Percentiles rank a stretch among this genome's conserved stretches.
phyloP scores from a whole-genome alignment of 495 filamentous ascomycete species.

The Parachaetomium inaequale region DNA sequence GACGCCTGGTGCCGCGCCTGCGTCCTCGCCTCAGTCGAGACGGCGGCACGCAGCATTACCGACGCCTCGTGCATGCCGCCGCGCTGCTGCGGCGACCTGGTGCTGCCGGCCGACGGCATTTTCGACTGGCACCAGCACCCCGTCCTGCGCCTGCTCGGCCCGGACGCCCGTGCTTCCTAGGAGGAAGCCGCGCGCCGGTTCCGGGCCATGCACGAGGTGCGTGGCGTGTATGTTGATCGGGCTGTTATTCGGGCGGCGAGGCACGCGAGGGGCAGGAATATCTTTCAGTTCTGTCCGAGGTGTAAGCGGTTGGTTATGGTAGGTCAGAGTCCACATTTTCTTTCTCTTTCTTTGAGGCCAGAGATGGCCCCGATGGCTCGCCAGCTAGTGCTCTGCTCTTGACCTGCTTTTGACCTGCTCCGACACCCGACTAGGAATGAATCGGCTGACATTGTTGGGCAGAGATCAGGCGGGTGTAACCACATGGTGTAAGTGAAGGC shows the following conservation, averaged over 20 bases:
- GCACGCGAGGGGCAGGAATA: not conserved
- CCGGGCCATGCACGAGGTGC: not conserved
- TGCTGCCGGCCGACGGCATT: not conserved
- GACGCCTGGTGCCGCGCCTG: slow-evolving; percentile 3
- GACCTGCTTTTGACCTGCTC: too few relatives aligned
- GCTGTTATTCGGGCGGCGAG: not conserved
- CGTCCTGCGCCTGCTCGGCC: not conserved
- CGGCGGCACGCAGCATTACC: not conserved
- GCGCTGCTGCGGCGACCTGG: slow-evolving; percentile 1
- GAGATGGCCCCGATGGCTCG: too few relatives aligned
- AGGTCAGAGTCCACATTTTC: too few relatives aligned
- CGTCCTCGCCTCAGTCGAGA: not conserved
- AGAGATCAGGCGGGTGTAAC: slow-evolving; percentile 1
- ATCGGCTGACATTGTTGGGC: too few relatives aligned
- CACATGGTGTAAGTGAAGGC: slow-evolving; percentile 2
- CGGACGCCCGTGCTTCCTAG: not conserved
- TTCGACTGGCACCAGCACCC: not conserved
- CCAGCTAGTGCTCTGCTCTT: too few relatives aligned
- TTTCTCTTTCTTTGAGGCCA: too few relatives aligned
- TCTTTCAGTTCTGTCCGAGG: slow-evolving; percentile 10
- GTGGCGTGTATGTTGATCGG: not conserved
- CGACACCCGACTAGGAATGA: too few relatives aligned
- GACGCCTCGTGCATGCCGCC: slow-evolving; percentile 3
- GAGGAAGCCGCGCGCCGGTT: not conserved
- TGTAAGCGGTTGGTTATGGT: slow-evolving; percentile 1